Evolutionary conservation across 2,329 filamentous ascomycete species (phyloP).

Genomic region (Conoideocrella luteorostrata): DNA sequence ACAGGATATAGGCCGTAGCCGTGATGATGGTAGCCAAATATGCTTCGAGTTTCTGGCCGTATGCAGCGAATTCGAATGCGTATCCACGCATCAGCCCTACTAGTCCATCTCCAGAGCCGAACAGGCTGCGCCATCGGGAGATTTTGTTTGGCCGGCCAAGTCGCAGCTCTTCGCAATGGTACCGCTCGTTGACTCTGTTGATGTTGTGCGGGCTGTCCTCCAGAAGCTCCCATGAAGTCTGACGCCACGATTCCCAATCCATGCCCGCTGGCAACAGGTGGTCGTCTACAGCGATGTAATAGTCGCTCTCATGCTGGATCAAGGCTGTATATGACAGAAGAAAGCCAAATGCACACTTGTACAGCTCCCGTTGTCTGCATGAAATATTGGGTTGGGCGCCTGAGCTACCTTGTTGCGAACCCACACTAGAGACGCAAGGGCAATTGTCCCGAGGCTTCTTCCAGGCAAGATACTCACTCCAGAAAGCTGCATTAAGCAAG

Average conservation of each 20-base stretch:
- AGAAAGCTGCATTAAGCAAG: constrained; percentile 29
- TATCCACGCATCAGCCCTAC: constrained; percentile 16
- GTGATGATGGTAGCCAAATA: constrained; percentile 36
- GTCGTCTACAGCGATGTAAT: constrained; percentile 26
- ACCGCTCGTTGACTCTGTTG: constrained; percentile 26
- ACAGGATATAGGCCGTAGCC: constrained; percentile 33
- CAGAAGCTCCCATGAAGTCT: constrained; percentile 17
- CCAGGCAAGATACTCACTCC: constrained; percentile 23
- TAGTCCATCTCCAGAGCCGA: not conserved
- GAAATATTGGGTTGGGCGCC: too few species aligned
- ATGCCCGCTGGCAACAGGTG: constrained; percentile 27
- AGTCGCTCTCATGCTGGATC: constrained; percentile 32
- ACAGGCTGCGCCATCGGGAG: constrained; percentile 21
- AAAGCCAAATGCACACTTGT: constrained; percentile 27
- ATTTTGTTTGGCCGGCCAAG: constrained; percentile 34
- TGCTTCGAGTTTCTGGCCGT: constrained; percentile 33
- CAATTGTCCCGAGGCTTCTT: not conserved
- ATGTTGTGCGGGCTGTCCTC: constrained; percentile 18
- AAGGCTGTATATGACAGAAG: constrained; percentile 32
- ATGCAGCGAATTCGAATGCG: constrained; percentile 22
- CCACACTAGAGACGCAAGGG: not conserved
- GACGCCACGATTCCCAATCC: constrained; percentile 32
- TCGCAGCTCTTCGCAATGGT: constrained; percentile 35
- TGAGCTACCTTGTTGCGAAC: too few species aligned
- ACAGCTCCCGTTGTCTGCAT: not conserved